Base-by-base conservation (phyloP, 768 basidiomycete genomes). In the Kwoniella bestiolae region DNA sequence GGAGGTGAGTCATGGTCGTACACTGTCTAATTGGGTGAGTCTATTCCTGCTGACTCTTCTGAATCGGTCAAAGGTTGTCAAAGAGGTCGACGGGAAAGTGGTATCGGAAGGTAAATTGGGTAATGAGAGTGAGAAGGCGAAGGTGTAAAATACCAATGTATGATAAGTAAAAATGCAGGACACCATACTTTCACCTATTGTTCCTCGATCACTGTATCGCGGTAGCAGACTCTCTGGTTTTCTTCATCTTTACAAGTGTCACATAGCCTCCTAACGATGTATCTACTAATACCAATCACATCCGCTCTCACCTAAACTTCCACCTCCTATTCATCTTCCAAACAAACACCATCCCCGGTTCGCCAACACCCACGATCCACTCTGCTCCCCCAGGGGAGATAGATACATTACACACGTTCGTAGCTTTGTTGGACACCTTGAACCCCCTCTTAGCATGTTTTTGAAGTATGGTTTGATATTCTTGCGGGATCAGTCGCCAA, bases 51-150 rank as follows among this genome's bases (percentile, higher is more conserved):
- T 28, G 25, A 9, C 5, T 44, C 3, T 5, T 31, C 28, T 9
- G 7, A 25, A 16, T 55, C 5, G 8, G 14, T 9, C 6, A 32
- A 55, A 79, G 76, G 82, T 83, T 25, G 74, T 78, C 14, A 75
- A 79, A 49, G 82, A 83, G 67, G 69, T 83, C 3, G 63, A 83
- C 29, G 83, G 83, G 23, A 74, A 79, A 53, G 74, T 83, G 12
- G 73, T 82, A 5, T 75, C 80, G 2, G 70, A 78, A 18, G 81
- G 78, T n/a, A 73, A 77, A 68, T 58, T 81, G 31, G 77, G 77
- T 0, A 55, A 65, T 9, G 78, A 79, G 21, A 70, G 67, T 53
- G 65, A 69, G 50, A 45, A 63, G 35, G 45, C 73, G 9, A 74
- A 74, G 62, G 69, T 69, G 16, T 70, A 59, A 45, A 31, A 7